Conservation (phyloP, 306 rosid genomes). For the Spatholobus suberectus region DNA sequence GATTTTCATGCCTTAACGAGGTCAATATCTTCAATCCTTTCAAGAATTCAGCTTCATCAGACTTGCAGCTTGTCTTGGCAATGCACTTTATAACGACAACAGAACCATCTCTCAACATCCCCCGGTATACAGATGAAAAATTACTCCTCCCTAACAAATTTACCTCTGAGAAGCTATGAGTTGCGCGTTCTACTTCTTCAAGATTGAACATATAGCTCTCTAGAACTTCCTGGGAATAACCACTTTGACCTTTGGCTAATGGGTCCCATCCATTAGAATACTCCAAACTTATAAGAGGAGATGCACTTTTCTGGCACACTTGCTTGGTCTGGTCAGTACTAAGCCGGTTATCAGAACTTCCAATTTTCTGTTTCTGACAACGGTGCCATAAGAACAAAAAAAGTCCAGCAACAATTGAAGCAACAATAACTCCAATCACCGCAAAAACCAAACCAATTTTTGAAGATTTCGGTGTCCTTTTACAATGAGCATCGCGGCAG, state of each 20-base stretch:
- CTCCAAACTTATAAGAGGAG: conserved; percentile 82
- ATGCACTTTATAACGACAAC: conserved; percentile 73
- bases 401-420: conserved; percentile 45
- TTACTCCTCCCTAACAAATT: conserved; percentile 69
- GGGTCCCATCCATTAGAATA: conserved; percentile 94
- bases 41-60: conserved; percentile 79
- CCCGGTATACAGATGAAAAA: conserved; percentile 66
- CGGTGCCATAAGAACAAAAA: conserved; percentile 48
- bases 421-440: conserved; percentile 53
- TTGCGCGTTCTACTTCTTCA: conserved; percentile 89
- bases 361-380: conserved; percentile 64
- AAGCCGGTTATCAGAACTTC: conserved; percentile 44
- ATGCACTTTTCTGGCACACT: conserved; percentile 49
- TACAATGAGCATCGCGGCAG: conserved; percentile 58
- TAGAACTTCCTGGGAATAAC: conserved; percentile 58
- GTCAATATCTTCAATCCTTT: conserved; percentile 79
- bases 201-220: conserved; percentile 65
- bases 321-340: conserved; percentile 59
- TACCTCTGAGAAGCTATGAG: conserved; percentile 72
- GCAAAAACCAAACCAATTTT: conserved; percentile 61
- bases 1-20: conserved; percentile 75
- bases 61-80: conserved; percentile 80
- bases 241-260: conserved; percentile 56
- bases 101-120: conserved; percentile 78
- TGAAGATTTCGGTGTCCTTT: conserved; percentile 55